These are phyloP conservation scores for Lyophyllum semitale DNA, from an alignment of 768 basidiomycete genomes.

Conservation along the genomic window DNA sequence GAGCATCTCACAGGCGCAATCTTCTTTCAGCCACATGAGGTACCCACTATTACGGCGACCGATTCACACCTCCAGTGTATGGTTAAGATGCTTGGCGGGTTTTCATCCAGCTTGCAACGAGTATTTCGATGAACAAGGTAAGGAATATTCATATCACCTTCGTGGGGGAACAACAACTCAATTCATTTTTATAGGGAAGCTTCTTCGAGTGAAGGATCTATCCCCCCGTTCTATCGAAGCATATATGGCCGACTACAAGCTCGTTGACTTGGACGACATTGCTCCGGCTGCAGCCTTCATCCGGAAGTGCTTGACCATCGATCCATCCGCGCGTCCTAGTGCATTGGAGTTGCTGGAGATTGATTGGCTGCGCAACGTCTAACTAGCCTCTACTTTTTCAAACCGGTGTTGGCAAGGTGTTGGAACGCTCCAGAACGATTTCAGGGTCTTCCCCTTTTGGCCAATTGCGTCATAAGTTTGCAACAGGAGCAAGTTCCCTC, in stretches of 20 bases:
- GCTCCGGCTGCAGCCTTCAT: conserved; percentile 15
- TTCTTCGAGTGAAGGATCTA: conserved; percentile 5
- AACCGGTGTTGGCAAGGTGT: no score
- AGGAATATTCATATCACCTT: no score
- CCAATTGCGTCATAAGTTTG: no score
- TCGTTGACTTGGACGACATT: conserved; percentile 10
- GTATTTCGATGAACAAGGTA: conserved; percentile 20
- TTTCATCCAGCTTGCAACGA: conserved; percentile 15
- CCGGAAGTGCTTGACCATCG: conserved; percentile 17
- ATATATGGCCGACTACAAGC: not conserved
- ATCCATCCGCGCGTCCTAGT: conserved; percentile 17
- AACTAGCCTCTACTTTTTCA: no score
- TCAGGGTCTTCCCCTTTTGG: no score
- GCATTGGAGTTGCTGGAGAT: conserved; percentile 19
- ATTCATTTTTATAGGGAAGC: not conserved
- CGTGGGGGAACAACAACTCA: no score
- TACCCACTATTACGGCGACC: not conserved
- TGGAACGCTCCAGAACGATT: no score
- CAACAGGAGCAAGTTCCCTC: no score
- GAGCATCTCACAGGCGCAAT: conserved; percentile 5
- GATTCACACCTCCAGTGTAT: conserved; percentile 17
- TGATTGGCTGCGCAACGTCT: conserved; percentile 9
- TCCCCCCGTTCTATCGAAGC: not conserved
- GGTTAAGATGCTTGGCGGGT: conserved; percentile 18
- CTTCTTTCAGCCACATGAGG: not conserved